Evolutionary conservation across 371 early-diverging fungal genomes (phyloP).

Genomic region (Homolaphlyctis polyrhiza): DNA sequence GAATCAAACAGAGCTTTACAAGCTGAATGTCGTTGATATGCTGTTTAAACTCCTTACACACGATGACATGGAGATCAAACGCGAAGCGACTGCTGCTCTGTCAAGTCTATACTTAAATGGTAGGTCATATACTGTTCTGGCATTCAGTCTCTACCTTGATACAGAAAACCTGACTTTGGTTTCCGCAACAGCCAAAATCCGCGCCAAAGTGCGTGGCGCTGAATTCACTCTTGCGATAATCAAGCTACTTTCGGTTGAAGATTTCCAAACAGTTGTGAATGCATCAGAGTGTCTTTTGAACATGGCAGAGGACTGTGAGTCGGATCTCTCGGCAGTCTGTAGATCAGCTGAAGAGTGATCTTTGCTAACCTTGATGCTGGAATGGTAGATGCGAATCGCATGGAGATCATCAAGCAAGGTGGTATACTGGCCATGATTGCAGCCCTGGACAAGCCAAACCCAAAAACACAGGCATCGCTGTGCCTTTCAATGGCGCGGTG

Average conservation of each 20-base stretch:
- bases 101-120: constrained; percentile 33
- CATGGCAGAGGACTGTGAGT: constrained; percentile 44
- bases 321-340: no score
- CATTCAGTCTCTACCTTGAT: background rate
- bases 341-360: constrained; percentile 1
- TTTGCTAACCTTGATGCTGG: background rate
- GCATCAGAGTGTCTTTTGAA: constrained; percentile 37
- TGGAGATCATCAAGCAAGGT: constrained; percentile 34
- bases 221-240: background rate
- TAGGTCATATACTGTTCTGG: constrained; percentile 5
- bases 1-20: constrained; percentile 37
- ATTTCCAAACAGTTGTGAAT: constrained; percentile 29
- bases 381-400: constrained; percentile 26
- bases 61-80: constrained; percentile 31
- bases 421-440: constrained; percentile 23
- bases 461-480: constrained; percentile 24
- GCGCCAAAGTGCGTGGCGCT: background rate
- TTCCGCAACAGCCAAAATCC: background rate
- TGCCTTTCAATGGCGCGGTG: constrained; percentile 31
- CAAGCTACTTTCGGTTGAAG: constrained; percentile 25
- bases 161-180: background rate
- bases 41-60: constrained; percentile 24
- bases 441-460: constrained; percentile 23
- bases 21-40: constrained; percentile 31
- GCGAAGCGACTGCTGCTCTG: constrained; percentile 30